Percentiles rank a stretch among this genome's conserved stretches.
Evolutionary conservation across 306 rosid genomes (phyloP).

Genomic region (Acacia melanoxylon): DNA sequence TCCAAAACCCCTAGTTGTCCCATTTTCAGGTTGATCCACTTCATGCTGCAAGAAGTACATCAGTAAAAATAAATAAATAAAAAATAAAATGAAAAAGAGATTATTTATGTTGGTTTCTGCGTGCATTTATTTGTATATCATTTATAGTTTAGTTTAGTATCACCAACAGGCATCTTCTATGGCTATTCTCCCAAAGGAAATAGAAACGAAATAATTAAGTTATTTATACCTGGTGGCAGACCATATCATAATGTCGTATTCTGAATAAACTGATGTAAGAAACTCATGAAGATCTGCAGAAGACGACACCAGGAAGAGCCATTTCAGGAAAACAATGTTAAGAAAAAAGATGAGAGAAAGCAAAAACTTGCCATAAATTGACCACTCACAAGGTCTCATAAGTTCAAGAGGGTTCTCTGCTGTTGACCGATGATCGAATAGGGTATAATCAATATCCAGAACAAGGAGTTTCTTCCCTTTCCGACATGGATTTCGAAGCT

Average conservation of each 20-base stretch:
- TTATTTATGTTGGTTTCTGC: background rate
- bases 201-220: background rate
- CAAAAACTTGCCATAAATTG: background rate
- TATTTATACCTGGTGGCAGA: conserved; percentile 87
- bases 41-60: conserved; percentile 60
- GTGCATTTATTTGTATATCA: background rate
- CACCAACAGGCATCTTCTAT: background rate
- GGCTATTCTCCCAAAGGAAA: background rate
- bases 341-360: background rate
- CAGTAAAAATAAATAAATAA: conserved; percentile 3
- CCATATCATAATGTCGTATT: conserved; percentile 97
- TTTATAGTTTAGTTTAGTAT: background rate
- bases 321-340: background rate
- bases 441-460: conserved; percentile 92
- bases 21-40: conserved; percentile 93
- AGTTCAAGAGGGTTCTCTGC: conserved; percentile 96
- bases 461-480: conserved; percentile 92
- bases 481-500: conserved; percentile 78
- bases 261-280: conserved; percentile 78
- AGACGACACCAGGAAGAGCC: conserved; percentile 13
- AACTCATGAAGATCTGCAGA: conserved; percentile 91
- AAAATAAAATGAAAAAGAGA: background rate
- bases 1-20: conserved; percentile 88
- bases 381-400: conserved; percentile 88
- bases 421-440: conserved; percentile 91